Evolutionary conservation across 2,329 filamentous ascomycete species (phyloP), one percentile per base, ranked within the genome.

Genomic region (Aspergillus flavus): DNA sequence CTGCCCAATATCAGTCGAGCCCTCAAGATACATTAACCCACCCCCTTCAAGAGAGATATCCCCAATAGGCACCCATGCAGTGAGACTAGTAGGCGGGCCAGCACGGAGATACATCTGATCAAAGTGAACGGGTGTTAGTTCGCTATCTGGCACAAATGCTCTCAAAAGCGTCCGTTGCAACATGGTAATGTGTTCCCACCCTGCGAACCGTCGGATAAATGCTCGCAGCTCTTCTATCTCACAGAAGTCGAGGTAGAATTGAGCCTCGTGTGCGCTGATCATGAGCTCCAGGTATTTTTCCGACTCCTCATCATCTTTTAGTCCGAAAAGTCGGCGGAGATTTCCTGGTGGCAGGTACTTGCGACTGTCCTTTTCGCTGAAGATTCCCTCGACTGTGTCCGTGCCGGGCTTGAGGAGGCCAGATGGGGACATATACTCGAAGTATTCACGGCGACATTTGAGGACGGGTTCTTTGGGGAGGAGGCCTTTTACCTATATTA

Each of bases 381-480:
- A 82, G 59, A 80, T 78, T 6, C 80, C 79, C 6, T 80, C 76
- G 2, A 75, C 69, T 0, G 78, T 69, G 16, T 67, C 66, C 2
- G 76, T 78, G 26, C 71, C 71, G 1, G 77, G 75, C 48, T 75
- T 72, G 23, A 81, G 72, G 6, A 82, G 70, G 1, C 78, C 78
- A 16, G 75, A 79, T 5, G 76, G 74, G 6, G 69, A 62, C 59
- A 81, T 71, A 45, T 77, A 72, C 23, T 68, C 58, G 67, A 82
- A 82, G 65, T 81, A 81, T n/a, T 71, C 72, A 65, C 80, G 74
- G 2, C 84, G 79, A 2, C 62, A 64, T 56, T 61, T 36, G 41
- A 54, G 32, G 19, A 54, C 30, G 30, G 30, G 30, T 1, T 54
- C 30, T 36, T 54, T 54, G 3, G 52, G 52, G 52, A 54, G 52